A percentile compares a stretch with the other conserved stretches of the same genome.
Conservation (phyloP, 495 filamentous ascomycete species). For the Delitschia confertaspora region DNA sequence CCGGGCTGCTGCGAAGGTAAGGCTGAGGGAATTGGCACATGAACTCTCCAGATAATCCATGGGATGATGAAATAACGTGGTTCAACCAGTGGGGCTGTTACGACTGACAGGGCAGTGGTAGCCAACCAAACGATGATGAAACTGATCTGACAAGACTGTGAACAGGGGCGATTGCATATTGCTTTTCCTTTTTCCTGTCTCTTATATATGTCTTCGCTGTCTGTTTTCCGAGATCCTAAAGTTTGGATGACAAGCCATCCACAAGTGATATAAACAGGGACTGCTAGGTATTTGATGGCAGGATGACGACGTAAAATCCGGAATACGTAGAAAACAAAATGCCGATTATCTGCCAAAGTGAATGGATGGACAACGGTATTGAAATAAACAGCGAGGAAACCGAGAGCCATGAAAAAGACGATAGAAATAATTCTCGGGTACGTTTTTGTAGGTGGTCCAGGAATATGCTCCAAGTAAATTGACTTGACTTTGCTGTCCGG, state of each 20-base stretch:
- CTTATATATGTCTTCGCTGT: background rate
- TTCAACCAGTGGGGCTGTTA: constrained; percentile 87
- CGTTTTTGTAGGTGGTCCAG: constrained; percentile 21
- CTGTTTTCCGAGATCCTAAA: constrained; percentile 35
- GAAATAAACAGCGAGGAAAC: constrained; percentile 54
- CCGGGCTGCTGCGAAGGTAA: constrained; percentile 11
- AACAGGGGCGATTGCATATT: constrained; percentile 23
- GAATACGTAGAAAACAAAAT: constrained; percentile 96
- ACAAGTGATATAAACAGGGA: constrained; percentile 52
- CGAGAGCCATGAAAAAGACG: constrained; percentile 38
- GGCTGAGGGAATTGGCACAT: constrained; percentile 45
- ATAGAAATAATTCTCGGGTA: constrained; percentile 36
- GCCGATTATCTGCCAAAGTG: constrained; percentile 89
- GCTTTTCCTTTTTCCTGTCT: constrained; percentile 22
- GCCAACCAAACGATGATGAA: constrained; percentile 62
- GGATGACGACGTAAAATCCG: constrained; percentile 61
- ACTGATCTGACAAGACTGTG: constrained; percentile 39
- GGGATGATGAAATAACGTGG: constrained; percentile 91
- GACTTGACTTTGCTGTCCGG: constrained; percentile 10
- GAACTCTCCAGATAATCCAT: constrained; percentile 87
- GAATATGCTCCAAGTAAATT: constrained; percentile 25
- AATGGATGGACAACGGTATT: constrained; percentile 96
- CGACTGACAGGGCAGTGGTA: constrained; percentile 63
- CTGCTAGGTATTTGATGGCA: constrained; percentile 56
- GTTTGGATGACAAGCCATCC: constrained; percentile 53